phyloP scores from a whole-genome alignment of 352 stramenopile genomes.

The Blastocystis sp. region DNA sequence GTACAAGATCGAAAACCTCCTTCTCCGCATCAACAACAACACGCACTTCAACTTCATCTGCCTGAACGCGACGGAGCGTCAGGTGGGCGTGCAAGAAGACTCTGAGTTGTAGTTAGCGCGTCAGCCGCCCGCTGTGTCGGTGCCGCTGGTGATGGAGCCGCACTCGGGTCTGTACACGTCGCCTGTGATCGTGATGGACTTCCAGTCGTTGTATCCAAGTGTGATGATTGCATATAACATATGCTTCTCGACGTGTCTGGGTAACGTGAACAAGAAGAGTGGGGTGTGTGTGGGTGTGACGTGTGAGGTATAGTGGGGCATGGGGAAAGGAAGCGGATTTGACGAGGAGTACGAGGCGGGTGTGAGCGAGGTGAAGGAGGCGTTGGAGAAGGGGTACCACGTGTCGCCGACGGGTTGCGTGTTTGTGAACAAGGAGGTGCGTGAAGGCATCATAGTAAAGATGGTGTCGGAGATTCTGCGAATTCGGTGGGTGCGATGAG shows the following conservation, averaged over 20 bases:
- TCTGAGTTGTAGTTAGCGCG: conserved; percentile 79
- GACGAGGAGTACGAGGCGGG: conserved; percentile 1
- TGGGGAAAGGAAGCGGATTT: conserved; percentile 47
- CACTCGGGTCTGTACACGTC: conserved; percentile 92
- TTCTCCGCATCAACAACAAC: conserved; percentile 61
- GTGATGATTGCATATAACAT: conserved; percentile 99
- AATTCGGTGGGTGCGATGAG: conserved; percentile 79
- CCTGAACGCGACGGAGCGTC: conserved; percentile 54
- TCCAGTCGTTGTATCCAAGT: conserved; percentile 98
- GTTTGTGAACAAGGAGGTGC: conserved; percentile 83
- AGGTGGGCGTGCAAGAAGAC: neutral
- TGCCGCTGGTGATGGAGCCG: conserved; percentile 92
- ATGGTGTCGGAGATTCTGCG: conserved; percentile 93
- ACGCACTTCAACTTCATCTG: conserved; percentile 39
- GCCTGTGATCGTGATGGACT: conserved; percentile 97
- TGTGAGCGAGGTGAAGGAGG: neutral
- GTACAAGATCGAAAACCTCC: conserved; percentile 68
- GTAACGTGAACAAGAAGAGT: conserved; percentile 82
- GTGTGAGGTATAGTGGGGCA: conserved; percentile 43
- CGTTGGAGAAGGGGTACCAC: conserved; percentile 40
- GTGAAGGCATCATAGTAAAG: conserved; percentile 91
- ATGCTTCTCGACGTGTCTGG: conserved; percentile 94
- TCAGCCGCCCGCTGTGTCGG: conserved; percentile 88
- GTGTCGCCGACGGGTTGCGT: conserved; percentile 44
- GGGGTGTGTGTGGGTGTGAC: conserved; percentile 14